Evolutionary conservation across 164 flowering plant species (phyloP), one percentile per base, ranked within the genome.

Genomic region (Berberis vulgaris): DNA sequence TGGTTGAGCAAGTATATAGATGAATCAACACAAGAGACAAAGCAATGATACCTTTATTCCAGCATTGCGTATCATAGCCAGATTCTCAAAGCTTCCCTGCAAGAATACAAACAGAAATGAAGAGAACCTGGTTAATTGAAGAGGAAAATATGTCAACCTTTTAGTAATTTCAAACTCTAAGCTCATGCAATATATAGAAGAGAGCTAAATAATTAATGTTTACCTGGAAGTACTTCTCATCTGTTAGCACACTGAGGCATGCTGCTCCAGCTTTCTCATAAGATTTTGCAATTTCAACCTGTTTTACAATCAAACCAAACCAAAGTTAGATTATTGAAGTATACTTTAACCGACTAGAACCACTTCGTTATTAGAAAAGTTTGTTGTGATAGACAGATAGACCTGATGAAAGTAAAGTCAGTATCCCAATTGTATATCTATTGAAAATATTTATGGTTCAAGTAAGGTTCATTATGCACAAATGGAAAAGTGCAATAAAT

Each of bases 211-310:
- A 60, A 45, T 43, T n/a, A 4, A 38, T 13, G 55, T 49, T 57
- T 68, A 91, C 99, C 86, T 91, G 77, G 68, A 95, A 95, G 77
- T 74, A 95, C 65, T 95, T 91, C 69, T 78, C 78, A 79, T 95
- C 99, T 0, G 99, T 89, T 80, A 95, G 78, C 63, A 95, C 97
- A 80, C 97, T 91, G 44, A 95, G 94, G 76, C 99, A 95, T 54
- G 99, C 96, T 26, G 99, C 99, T 65, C 99, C 99, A 72, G 97
- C 99, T 76, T 81, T 85, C 76, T 91, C 97, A 75, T 95, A 95
- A 69, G 97, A 84, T 73, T 75, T 73, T 45, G 99, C 99, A 71
- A 95, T 83, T 68, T 87, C 81, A 76, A 95, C 97, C 99, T 89
- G 76, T 75, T 63, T 12, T 39, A 59, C 39, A 46, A 54, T n/a